Conservation (phyloP, 345 rosid species). For the Boechera stricta region DNA sequence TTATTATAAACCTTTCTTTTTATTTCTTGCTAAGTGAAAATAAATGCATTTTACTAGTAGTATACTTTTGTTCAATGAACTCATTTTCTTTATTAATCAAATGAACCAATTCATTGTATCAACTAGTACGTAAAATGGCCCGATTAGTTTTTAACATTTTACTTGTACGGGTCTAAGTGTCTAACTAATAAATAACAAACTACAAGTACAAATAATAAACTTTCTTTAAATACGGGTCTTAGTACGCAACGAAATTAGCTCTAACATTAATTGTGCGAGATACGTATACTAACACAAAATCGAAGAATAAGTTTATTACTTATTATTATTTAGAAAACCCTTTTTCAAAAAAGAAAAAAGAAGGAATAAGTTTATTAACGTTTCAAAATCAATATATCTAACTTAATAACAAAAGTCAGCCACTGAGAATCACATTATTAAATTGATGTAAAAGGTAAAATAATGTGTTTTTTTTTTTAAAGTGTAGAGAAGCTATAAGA, state of each 20-base stretch:
- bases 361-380: background rate
- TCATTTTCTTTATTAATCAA: background rate
- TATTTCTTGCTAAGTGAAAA: background rate
- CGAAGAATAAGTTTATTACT: too few relatives aligned
- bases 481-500: background rate
- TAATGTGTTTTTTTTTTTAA: background rate
- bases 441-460: background rate
- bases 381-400: background rate
- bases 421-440: background rate
- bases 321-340: too few relatives aligned
- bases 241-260: background rate
- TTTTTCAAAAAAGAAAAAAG: too few relatives aligned
- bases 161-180: too few relatives aligned
- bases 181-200: background rate
- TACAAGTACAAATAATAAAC: background rate
- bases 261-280: background rate
- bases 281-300: background rate
- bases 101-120: constrained; percentile 24
- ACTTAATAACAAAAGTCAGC: background rate
- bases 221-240: background rate
- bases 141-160: background rate
- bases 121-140: background rate
- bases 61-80: background rate
- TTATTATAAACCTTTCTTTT: background rate
- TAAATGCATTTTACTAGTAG: background rate